Conservation (phyloP, 306 rosid species). For the Elaeagnus macrophylla region DNA sequence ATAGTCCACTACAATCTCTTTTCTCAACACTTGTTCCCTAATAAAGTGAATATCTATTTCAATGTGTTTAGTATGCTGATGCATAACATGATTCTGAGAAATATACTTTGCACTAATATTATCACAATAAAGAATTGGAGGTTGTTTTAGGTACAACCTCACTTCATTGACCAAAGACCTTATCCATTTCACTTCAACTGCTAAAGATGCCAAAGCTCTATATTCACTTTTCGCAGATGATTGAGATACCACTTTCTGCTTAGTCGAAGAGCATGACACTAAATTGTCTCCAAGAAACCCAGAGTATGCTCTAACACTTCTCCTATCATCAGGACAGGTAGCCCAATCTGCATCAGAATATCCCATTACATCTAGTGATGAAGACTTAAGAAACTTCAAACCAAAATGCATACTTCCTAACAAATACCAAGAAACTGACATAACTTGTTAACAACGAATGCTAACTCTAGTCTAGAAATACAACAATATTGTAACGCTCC, state of each 20-base stretch:
- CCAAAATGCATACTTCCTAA: background rate
- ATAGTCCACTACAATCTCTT: no score
- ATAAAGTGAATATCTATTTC: background rate
- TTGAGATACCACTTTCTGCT: background rate
- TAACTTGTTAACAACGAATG: no score
- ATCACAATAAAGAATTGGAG: background rate
- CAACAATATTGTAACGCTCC: no score
- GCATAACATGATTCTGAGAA: background rate
- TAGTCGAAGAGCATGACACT: background rate
- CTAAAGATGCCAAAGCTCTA: background rate
- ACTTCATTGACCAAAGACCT: background rate
- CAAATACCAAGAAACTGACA: no score
- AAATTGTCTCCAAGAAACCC: background rate
- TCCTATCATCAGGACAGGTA: no score
- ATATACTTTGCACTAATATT: background rate
- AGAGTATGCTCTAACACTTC: background rate
- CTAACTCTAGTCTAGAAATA: no score
- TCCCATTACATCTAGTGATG: background rate
- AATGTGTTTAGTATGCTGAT: background rate
- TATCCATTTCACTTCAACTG: background rate
- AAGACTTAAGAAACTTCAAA: background rate
- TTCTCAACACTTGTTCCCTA: background rate
- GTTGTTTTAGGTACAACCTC: background rate
- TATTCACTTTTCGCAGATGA: background rate
- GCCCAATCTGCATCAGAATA: background rate